These are phyloP conservation scores for Bruguiera hainesii DNA, from an alignment of 441 rosid genomes.

Conservation along the genomic window DNA sequence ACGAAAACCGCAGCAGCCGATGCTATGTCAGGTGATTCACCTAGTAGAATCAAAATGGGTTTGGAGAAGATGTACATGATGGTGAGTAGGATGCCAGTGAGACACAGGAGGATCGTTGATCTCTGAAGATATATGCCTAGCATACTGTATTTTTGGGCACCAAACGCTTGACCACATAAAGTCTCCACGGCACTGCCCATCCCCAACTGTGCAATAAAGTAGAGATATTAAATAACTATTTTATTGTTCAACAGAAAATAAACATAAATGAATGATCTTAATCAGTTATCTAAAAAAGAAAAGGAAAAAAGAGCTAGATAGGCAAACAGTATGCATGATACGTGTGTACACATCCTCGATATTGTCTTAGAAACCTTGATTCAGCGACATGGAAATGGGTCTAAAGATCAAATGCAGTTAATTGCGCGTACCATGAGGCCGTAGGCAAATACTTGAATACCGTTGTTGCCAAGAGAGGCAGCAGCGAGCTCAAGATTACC, in stretches of 20 bases:
- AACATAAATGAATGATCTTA: too few relatives aligned
- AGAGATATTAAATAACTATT: background rate
- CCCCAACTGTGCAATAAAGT: slow-evolving; percentile 37
- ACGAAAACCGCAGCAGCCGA: slow-evolving; percentile 48
- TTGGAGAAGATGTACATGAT: slow-evolving; percentile 42
- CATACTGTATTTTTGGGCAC: slow-evolving; percentile 50
- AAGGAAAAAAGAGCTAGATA: too few relatives aligned
- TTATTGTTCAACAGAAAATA: too few relatives aligned
- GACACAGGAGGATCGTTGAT: slow-evolving; percentile 45
- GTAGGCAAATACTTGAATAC: slow-evolving; percentile 15
- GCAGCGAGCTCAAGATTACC: slow-evolving; percentile 72
- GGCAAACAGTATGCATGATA: too few relatives aligned
- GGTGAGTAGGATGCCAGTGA: slow-evolving; percentile 47
- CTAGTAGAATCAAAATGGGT: slow-evolving; percentile 45
- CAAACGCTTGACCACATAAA: slow-evolving; percentile 70
- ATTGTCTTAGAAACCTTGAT: background rate
- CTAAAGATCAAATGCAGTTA: background rate
- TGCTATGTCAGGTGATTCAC: slow-evolving; percentile 48
- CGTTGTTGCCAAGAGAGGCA: slow-evolving; percentile 36
- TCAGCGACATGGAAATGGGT: background rate
- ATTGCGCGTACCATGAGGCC: slow-evolving; percentile 12
- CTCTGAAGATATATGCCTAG: slow-evolving; percentile 64
- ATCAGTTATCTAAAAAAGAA: too few relatives aligned
- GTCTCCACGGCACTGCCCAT: slow-evolving; percentile 88
- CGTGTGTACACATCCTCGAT: too few relatives aligned